phyloP scores from a whole-genome alignment of 768 basidiomycete species.

The Gloeopeniophorella convolvens region DNA sequence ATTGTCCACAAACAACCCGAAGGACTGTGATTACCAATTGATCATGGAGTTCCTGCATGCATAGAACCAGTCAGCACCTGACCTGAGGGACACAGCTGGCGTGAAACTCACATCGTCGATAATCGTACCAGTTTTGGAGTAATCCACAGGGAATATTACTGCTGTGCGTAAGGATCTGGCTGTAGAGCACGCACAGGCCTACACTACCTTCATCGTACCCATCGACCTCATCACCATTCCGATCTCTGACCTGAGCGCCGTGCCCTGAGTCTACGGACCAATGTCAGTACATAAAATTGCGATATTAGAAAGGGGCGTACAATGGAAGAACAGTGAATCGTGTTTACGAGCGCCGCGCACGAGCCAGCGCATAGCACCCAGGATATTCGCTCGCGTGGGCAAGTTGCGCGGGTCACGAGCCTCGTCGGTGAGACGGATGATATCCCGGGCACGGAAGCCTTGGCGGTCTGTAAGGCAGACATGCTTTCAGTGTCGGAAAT shows the following conservation, averaged over 20 bases:
- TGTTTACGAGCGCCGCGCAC: slow-evolving; percentile 40
- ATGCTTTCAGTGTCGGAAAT: too few relatives aligned
- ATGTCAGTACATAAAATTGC: background rate
- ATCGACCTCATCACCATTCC: slow-evolving; percentile 35
- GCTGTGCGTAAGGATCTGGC: background rate
- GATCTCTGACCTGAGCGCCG: slow-evolving; percentile 41
- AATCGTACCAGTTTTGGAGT: slow-evolving; percentile 38
- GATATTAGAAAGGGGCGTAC: slow-evolving; percentile 1
- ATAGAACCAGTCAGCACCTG: background rate
- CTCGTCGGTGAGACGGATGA: slow-evolving; percentile 45
- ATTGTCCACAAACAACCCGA: background rate
- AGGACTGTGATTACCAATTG: slow-evolving; percentile 5
- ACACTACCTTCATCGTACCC: slow-evolving; percentile 31
- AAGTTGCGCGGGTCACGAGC: slow-evolving; percentile 29
- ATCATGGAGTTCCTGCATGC: slow-evolving; percentile 16
- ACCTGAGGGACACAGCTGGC: background rate
- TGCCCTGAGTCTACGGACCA: slow-evolving; percentile 35
- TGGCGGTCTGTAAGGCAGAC: slow-evolving; percentile 27
- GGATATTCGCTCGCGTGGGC: slow-evolving; percentile 43
- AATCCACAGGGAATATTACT: slow-evolving; percentile 45
- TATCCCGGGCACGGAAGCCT: slow-evolving; percentile 37
- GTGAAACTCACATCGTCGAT: slow-evolving; percentile 39
- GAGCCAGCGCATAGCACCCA: slow-evolving; percentile 46
- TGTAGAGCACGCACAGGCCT: background rate
- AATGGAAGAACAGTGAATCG: slow-evolving; percentile 40